Conservation (phyloP, 2,329 filamentous ascomycete genomes). For the Venturia asperata region DNA sequence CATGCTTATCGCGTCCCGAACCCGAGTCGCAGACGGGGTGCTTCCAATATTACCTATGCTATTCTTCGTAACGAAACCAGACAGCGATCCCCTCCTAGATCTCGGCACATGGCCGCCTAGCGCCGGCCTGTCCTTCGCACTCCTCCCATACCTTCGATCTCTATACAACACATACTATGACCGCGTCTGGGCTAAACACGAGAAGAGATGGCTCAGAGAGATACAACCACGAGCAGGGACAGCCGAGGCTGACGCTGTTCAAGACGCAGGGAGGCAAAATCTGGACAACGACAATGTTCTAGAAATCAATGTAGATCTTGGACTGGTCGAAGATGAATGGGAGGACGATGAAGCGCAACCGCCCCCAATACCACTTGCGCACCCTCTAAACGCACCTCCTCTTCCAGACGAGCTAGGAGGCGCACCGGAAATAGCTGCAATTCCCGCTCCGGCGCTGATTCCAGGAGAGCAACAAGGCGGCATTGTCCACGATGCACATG, state of each 20-base stretch:
- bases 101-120: constrained; percentile 58
- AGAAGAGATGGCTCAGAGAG: constrained; percentile 55
- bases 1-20: constrained; percentile 60
- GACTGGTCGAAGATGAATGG: constrained; percentile 40
- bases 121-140: constrained; percentile 57
- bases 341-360: constrained; percentile 27
- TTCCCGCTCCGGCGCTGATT: constrained; percentile 19
- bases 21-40: constrained; percentile 55
- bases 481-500: constrained; percentile 18
- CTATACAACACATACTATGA: constrained; percentile 59
- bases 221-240: constrained; percentile 47
- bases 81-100: constrained; percentile 39
- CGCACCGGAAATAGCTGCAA: constrained; percentile 22
- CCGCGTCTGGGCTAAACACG: constrained; percentile 49
- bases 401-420: constrained; percentile 22
- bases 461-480: constrained; percentile 20
- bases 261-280: constrained; percentile 29
- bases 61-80: constrained; percentile 48
- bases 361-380: constrained; percentile 18
- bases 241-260: constrained; percentile 32
- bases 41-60: constrained; percentile 57
- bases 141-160: constrained; percentile 58
- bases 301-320: constrained; percentile 34
- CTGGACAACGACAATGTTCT: constrained; percentile 37
- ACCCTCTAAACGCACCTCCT: constrained; percentile 31